Base-by-base conservation (phyloP, 306 rosid genomes). In the Abrus pulchellus region DNA sequence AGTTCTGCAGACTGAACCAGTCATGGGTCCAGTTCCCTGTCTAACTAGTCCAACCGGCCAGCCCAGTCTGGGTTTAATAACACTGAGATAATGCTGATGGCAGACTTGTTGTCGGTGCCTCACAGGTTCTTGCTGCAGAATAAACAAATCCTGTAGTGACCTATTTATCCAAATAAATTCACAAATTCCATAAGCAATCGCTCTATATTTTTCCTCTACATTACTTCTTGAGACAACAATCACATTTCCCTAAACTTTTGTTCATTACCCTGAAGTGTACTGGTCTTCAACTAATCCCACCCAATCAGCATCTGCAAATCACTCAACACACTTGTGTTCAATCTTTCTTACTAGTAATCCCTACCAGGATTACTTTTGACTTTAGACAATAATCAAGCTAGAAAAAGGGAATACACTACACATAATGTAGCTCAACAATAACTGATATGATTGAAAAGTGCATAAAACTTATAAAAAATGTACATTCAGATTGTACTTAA, bases 331-430 rank as follows among this genome's bases (percentile, higher is more conserved):
- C 27, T 4, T 4, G 41, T 33, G 27, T 61, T 61, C 44, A 33
- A 32, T 61, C 44, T 61, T 33, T 20, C 66, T 10, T 1, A 54
- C 14, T 14, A 20, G 7, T 54, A 32, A 61, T 61, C 20, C 44
- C 44, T 61, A 33, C 11, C 2, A 38, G 33, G 32, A n/a, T 6
- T 9, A 44, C 54, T 68, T 68, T 28, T 43, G 40, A 68, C 52
- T 14, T 77, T 1, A 67, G 34, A 77, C 56, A 41, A 55, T 41
- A 67, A 48, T 34, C 41, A 63, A 76, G 53, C 73, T 50, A 66
- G 63, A 36, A 45, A 48, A 34, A 49, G 63, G 27, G 45, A 29
- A 62, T 4, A 62, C 5, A 34, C 36, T 63, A n/a, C 20, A 20
- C 20, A 20, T 13, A 56, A 28, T 13, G 34, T 10, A 75, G 59